Evolutionary conservation across 148 eudicot genomes (phyloP).

Genomic region (Nepenthes mirabilis): DNA sequence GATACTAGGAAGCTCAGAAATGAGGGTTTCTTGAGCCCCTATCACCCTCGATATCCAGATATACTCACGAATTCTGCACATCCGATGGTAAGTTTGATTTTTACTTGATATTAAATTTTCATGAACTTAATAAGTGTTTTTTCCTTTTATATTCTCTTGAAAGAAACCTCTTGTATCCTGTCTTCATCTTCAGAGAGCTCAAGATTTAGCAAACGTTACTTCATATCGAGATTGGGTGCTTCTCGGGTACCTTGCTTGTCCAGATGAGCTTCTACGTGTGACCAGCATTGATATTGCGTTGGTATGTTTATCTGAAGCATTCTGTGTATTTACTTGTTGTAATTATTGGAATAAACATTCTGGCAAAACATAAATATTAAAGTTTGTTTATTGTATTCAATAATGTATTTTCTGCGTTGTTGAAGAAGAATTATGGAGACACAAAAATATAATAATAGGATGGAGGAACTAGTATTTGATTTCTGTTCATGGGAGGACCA

Average conservation of each 20-base stretch:
- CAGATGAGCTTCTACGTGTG: slow-evolving; percentile 97
- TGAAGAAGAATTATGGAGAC: too few relatives aligned
- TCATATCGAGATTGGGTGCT: slow-evolving; percentile 92
- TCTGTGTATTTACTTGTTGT: slow-evolving; percentile 4
- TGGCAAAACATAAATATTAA: too few relatives aligned
- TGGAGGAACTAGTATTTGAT: too few relatives aligned
- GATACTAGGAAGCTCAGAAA: slow-evolving; percentile 97
- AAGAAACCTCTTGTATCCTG: background rate
- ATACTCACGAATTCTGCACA: slow-evolving; percentile 98
- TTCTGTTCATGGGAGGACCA: too few relatives aligned
- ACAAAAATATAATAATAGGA: too few relatives aligned
- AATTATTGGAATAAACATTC: too few relatives aligned
- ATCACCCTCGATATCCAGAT: slow-evolving; percentile 99
- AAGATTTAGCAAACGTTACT: slow-evolving; percentile 97
- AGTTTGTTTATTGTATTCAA: too few relatives aligned
- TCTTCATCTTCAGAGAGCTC: slow-evolving; percentile 60
- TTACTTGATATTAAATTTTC: slow-evolving; percentile 1
- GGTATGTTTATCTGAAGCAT: slow-evolving; percentile 28
- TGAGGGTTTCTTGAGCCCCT: slow-evolving; percentile 98
- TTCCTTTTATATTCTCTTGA: background rate
- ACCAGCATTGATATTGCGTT: slow-evolving; percentile 98
- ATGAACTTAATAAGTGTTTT: background rate
- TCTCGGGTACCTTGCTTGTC: slow-evolving; percentile 97
- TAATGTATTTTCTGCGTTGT: too few relatives aligned
- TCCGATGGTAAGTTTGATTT: slow-evolving; percentile 57